Evolutionary conservation across 371 early-diverging fungal genomes (phyloP).

Genomic region (Quaeritorhiza haematococci): DNA sequence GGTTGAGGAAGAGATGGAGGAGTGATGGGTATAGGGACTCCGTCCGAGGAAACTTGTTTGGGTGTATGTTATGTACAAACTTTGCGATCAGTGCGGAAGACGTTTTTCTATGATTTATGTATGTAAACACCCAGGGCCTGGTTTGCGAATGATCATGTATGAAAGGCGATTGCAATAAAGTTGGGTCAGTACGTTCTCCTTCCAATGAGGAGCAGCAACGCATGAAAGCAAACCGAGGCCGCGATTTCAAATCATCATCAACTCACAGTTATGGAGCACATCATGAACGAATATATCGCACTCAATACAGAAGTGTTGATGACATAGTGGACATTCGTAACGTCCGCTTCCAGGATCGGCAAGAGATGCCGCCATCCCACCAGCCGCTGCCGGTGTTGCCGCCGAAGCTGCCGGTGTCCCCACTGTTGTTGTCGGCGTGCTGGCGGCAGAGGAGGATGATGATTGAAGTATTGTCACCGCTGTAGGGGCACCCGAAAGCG

Average conservation of each 20-base stretch:
- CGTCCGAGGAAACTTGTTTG: too few relatives aligned
- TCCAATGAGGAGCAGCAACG: conserved; percentile 37
- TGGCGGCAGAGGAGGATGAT: neutral
- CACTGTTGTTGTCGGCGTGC: neutral
- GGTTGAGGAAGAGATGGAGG: too few relatives aligned
- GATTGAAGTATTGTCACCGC: neutral
- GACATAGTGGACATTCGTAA: conserved; percentile 75
- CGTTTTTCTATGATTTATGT: too few relatives aligned
- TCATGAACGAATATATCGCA: conserved; percentile 94
- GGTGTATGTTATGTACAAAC: too few relatives aligned
- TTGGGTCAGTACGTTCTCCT: neutral
- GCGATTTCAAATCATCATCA: too few relatives aligned
- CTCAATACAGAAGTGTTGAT: conserved; percentile 79
- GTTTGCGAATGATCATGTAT: too few relatives aligned
- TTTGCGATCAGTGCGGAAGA: too few relatives aligned
- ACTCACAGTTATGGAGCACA: conserved; percentile 87
- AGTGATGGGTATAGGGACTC: too few relatives aligned
- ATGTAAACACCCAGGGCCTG: too few relatives aligned
- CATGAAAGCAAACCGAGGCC: too few relatives aligned
- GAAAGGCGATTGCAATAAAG: neutral
- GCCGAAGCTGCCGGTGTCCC: neutral
- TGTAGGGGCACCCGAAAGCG: neutral
- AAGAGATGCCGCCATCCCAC: neutral
- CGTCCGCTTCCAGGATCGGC: conserved; percentile 25
- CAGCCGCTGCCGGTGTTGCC: neutral